Evolutionary conservation across 164 flowering plant genomes (phyloP).

Genomic region (Buxus sempervirens): DNA sequence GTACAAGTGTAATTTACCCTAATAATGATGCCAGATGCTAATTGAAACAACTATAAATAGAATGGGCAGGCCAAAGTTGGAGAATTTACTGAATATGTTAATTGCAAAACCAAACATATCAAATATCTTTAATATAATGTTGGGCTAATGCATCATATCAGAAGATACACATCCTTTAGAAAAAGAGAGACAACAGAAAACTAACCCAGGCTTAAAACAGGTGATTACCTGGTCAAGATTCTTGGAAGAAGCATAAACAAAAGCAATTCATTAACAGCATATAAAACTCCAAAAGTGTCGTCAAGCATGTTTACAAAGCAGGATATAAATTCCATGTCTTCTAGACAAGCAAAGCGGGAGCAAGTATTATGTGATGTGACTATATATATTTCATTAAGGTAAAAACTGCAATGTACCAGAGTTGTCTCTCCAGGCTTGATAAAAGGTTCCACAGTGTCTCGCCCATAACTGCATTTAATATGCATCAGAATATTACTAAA

Average conservation of each 20-base stretch:
- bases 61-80: too few species aligned
- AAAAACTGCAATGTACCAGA: constrained; percentile 46
- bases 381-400: background rate
- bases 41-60: too few species aligned
- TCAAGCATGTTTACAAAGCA: background rate
- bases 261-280: background rate
- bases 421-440: constrained; percentile 83
- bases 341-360: background rate
- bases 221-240: background rate
- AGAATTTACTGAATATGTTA: background rate
- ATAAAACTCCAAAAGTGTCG: background rate
- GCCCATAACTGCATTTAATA: constrained; percentile 54
- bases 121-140: background rate
- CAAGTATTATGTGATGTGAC: background rate
- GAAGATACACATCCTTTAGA: background rate
- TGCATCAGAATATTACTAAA: background rate
- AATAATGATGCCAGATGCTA: too few species aligned
- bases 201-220: background rate
- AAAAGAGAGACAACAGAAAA: background rate
- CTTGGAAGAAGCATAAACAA: background rate
- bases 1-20: too few species aligned
- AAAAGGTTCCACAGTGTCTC: constrained; percentile 83
- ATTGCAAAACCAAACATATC: background rate
- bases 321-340: background rate
- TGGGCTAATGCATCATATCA: background rate